Evolutionary conservation across 2,329 filamentous ascomycete species (phyloP).

Genomic region (Malbranchea cinnamomea): DNA sequence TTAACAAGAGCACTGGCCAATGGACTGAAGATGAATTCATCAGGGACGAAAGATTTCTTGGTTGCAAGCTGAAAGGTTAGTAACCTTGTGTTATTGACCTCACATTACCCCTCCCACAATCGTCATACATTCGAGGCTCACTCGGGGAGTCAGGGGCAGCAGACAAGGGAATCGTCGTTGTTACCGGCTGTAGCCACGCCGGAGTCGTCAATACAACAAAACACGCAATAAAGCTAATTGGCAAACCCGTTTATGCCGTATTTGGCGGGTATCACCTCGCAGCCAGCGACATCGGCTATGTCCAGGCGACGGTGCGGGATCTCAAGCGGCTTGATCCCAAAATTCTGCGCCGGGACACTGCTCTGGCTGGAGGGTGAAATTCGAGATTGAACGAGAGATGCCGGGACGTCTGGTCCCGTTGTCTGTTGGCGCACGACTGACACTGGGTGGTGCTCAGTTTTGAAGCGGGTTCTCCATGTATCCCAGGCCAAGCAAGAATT

Average conservation of each 20-base stretch:
- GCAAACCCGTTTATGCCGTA: slow-evolving; percentile 33
- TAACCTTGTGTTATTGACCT: no score
- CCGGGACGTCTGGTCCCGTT: slow-evolving; percentile 36
- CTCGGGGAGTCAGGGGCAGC: slow-evolving; percentile 1
- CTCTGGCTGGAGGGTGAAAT: slow-evolving; percentile 41
- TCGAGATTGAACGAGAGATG: slow-evolving; percentile 37
- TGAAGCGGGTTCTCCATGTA: slow-evolving; percentile 11
- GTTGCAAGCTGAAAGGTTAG: slow-evolving; percentile 37
- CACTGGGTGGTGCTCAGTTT: no score
- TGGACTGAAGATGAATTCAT: slow-evolving; percentile 29
- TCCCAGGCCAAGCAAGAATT: no score
- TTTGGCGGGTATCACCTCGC: slow-evolving; percentile 42
- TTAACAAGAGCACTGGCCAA: slow-evolving; percentile 14
- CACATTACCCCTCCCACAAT: background rate
- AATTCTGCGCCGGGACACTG: slow-evolving; percentile 41
- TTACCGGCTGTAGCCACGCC: slow-evolving; percentile 42
- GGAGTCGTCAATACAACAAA: slow-evolving; percentile 38
- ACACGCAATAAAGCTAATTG: slow-evolving; percentile 30
- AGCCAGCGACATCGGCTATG: slow-evolving; percentile 28
- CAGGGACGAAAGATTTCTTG: slow-evolving; percentile 38
- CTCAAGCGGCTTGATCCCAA: slow-evolving; percentile 33
- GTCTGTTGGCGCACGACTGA: slow-evolving; percentile 33
- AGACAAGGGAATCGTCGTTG: slow-evolving; percentile 39
- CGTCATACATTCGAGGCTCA: background rate
- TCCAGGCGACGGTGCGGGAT: slow-evolving; percentile 34